Evolutionary conservation across 2,329 filamentous ascomycete species (phyloP), one percentile per base, ranked within the genome.

Genomic region (Aotearoamyces nothofagi): DNA sequence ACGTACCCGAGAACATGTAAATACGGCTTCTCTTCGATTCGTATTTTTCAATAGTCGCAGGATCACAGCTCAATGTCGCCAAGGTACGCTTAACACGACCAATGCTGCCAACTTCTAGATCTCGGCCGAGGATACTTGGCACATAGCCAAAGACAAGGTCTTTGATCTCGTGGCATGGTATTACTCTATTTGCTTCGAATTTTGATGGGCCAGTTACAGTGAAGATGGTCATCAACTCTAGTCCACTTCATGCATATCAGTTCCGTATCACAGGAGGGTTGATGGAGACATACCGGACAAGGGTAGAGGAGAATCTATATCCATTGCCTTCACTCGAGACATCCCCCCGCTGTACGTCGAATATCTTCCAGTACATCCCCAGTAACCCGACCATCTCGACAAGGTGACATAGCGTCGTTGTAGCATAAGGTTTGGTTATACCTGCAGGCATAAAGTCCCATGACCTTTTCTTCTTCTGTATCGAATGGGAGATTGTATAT

Each of bases 351-450:
- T 47, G 57, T 17, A 62, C 54, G 38, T 69, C 61, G 37, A 71
- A 71, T 30, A 65, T 61, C 36, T 63, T 66, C 67, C 67, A 72
- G 45, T 72, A 59, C 5, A 72, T 54, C 5, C 67, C 54, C 34
- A 54, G 26, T 32, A 52, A 47, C 6, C 46, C 39, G 33, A 47
- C 47, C 30, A 54, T 44, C 22, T 53, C 44, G 9, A 50, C 44
- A 13, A 54, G 28, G 37, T 53, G 49, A 22, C 45, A 49, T 4
- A 54, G 40, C 7, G 47, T 50, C 10, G 46, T 46, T 9, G 43
- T 46, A 15, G 51, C 51, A 31, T 51, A 49, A 12, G 52, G 52
- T 29, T 47, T 50, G 1, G 48, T 47, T 14, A 54, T 46, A 8
- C 49, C 46, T 1, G 45, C 41, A 11, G 52, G 47, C 22, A 54